phyloP scores from a whole-genome alignment of 495 filamentous ascomycete genomes.

The Hapsidospora chrysogenum region DNA sequence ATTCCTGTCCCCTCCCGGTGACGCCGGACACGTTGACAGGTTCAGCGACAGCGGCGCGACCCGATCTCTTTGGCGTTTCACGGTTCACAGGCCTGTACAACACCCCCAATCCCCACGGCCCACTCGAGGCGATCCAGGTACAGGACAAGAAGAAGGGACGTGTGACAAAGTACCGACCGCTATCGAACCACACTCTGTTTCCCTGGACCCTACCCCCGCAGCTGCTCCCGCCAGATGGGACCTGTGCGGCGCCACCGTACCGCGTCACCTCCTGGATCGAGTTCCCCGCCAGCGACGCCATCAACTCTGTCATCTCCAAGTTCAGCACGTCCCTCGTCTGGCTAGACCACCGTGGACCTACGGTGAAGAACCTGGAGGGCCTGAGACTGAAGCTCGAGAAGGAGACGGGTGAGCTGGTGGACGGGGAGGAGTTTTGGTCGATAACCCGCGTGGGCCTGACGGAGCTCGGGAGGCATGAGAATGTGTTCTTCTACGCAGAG shows the following conservation, averaged over 20 bases:
- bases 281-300: slow-evolving; percentile 50
- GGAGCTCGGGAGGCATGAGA: slow-evolving; percentile 76
- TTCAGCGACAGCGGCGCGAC: slow-evolving; percentile 64
- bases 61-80: slow-evolving; percentile 85
- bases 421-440: slow-evolving; percentile 32
- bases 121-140: slow-evolving; percentile 12
- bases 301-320: slow-evolving; percentile 37
- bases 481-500: slow-evolving; percentile 63
- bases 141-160: slow-evolving; percentile 6
- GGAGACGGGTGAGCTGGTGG: slow-evolving; percentile 30
- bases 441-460: slow-evolving; percentile 67
- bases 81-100: slow-evolving; percentile 68
- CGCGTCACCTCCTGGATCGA: slow-evolving; percentile 56
- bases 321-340: slow-evolving; percentile 29
- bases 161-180: slow-evolving; percentile 28
- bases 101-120: slow-evolving; percentile 38
- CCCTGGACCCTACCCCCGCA: slow-evolving; percentile 78
- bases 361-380: slow-evolving; percentile 63
- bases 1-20: slow-evolving; percentile 46
- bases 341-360: slow-evolving; percentile 47
- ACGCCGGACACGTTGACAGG: slow-evolving; percentile 42
- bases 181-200: slow-evolving; percentile 68
- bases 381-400: slow-evolving; percentile 66
- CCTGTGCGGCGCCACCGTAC: slow-evolving; percentile 35
- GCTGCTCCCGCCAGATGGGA: slow-evolving; percentile 57